Evolutionary conservation across 2,329 filamentous ascomycete species (phyloP), one percentile per base, ranked within the genome.

Genomic region (Fusarium brevicatenulatum): DNA sequence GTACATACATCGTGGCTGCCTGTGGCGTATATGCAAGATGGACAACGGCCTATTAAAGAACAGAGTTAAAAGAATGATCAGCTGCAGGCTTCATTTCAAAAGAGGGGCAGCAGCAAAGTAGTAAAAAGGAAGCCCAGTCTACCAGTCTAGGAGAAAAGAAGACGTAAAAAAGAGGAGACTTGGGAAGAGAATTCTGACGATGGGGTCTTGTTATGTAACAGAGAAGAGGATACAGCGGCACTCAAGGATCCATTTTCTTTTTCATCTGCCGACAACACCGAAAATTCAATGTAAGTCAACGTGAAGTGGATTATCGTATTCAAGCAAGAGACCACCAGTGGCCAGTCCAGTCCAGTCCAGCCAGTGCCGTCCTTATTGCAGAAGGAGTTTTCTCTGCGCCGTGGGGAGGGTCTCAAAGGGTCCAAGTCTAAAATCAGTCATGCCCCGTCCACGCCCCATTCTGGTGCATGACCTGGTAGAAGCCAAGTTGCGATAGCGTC

Each of bases 91-190:
- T 54, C 23, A 15, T 46, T 21, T 34, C 40, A 70, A 63, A 63
- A 61, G 63, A 68, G 63, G 72, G 65, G 63, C 61, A 5, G 32
- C 63, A 7, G 39, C 50, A 28, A 65, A 43, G 42, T 15, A 43
- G 42, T 15, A 62, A 56, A 50, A 53, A 19, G 12, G 8, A 55
- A 61, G n/a, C 18, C 63, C 64, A 50, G 42, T 28, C 7, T n/a
- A 43, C 18, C 62, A 60, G 50, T 21, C 30, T 37, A 65, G 34
- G 56, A 56, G 52, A 68, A 70, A 60, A 50, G 32, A 63, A 60
- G 58, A 52, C 67, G 73, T 62, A 73, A 63, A 72, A 72, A 72
- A 73, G 72, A 72, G 70, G 72, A 68, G 60, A 56, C 47, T 28
- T 32, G 58, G 47, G 28, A 32, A 46, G 34, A 59, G 32, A 63